Base-by-base conservation (phyloP, 345 rosid genomes). In the Eucalyptus rudis region DNA sequence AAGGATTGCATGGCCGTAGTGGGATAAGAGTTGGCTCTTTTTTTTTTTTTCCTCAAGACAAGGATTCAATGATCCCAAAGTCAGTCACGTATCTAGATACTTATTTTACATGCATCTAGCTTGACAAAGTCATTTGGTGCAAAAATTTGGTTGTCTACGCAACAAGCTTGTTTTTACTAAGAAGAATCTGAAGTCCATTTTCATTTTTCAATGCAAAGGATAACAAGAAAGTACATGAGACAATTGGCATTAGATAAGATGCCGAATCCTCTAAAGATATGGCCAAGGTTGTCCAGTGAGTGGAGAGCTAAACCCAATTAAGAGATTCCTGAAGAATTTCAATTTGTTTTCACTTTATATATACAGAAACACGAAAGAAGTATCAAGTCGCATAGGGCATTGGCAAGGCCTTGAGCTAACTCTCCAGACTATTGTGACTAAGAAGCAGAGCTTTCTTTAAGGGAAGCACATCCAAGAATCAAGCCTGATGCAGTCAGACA, bases 381-480 rank as follows among this genome's bases (percentile, higher is more conserved):
- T 11, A 87, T 52, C 36, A 45, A 20, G 51, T 49, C 0, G 7
- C 29, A 40, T 76, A 76, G 29, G 1, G 47, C 84, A 76, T 11
- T 76, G 81, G 81, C 81, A 68, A 33, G 25, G 29, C 47, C 84
- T 76, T 20, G 47, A 40, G 43, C 84, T 36, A 40, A 76, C 47
- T 76, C 27, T 76, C 47, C 83, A 76, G 44, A 76, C 47, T 76
- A 76, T 76, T 3, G 3, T 22, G 56, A 88, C 58, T 4, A 47
- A 86, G 86, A 40, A 3, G 44, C 84, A 76, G 27, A 87, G 87
- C 87, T 49, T 90, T 94, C 96, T 91, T 95, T 96, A 93, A 96
- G 89, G 87, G 98, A 94, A 89, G 95, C 97, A 93, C 97, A 96
- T 51, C 97, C 97, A 44, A 93, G 86, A 71, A 97, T 94, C 58